phyloP scores from a whole-genome alignment of 2,329 filamentous ascomycete genomes.

The Colletotrichum sp. region DNA sequence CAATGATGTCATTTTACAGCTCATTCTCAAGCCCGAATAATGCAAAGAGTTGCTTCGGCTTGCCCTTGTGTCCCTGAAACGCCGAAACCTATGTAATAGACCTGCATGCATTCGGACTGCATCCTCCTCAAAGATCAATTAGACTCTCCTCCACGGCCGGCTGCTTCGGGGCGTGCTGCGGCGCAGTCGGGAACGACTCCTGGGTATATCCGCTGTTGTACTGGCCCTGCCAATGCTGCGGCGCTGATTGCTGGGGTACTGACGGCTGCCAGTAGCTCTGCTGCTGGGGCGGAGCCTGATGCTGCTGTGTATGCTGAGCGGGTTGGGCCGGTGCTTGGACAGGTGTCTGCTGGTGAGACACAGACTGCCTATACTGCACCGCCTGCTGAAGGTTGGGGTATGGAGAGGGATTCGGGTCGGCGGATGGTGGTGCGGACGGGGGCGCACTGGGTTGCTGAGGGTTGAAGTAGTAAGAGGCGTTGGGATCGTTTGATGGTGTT shows the following conservation, averaged over 20 bases:
- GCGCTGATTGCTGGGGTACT: conserved; percentile 30
- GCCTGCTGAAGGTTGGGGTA: conserved; percentile 58
- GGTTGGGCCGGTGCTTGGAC: conserved; percentile 37
- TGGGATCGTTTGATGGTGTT: conserved; percentile 50
- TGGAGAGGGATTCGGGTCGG: conserved; percentile 52
- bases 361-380: conserved; percentile 48
- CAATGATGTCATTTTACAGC: conserved; percentile 9
- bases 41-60: neutral
- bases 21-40: conserved; percentile 5
- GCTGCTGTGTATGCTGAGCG: conserved; percentile 35
- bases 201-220: conserved; percentile 54
- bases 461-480: conserved; percentile 64
- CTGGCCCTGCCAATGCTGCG: conserved; percentile 26
- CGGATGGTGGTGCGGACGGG: conserved; percentile 34
- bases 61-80: conserved; percentile 9
- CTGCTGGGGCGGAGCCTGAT: conserved; percentile 24
- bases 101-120: neutral
- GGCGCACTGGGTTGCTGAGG: conserved; percentile 36
- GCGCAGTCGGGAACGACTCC: conserved; percentile 69
- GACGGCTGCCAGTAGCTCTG: conserved; percentile 41
- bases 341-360: conserved; percentile 35
- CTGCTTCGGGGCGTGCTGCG: conserved; percentile 64
- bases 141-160: conserved; percentile 75
- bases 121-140: conserved; percentile 69
- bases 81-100: conserved; percentile 1